Base-by-base conservation (phyloP, 108 stramenopile genomes). In the Aurantiochytrium sp. region DNA sequence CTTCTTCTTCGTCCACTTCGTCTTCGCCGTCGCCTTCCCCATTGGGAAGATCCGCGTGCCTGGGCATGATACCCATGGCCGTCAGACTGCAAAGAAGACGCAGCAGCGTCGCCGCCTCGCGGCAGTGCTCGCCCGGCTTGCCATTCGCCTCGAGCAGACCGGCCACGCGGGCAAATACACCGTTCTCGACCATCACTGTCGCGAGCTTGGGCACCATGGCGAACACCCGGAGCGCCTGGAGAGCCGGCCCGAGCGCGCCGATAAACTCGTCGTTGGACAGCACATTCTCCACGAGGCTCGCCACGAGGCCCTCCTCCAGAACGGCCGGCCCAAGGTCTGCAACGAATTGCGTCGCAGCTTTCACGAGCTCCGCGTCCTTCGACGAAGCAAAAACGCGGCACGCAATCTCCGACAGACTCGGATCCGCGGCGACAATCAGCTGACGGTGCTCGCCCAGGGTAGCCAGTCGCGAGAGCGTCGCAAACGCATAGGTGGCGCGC, bases 401-500 rank as follows among this genome's bases (percentile, higher is more conserved):
- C 12, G 42, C 39, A 81, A 81, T 48, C 12, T 81, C 2, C 73
- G 45, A 27, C 36, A 81, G 27, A 24, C 73, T 48, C 39, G 39
- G 39, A 2, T 81, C 45, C 12, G 42, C 45, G n/a, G 21, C 12
- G 0, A 81, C 73, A 81, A 81, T 81, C 6, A 12, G 21, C 12
- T 48, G 36, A 24, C 73, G 73, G 30, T 81, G 73, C 42, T 81
- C 73, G 73, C 45, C 73, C 21, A 81, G 73, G 27, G 73, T 81
- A 12, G 73, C 73, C 2, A 81, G 73, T 6, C 73, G 73, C 73
- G 73, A 81, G 17, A 81, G 73, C 73, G 73, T 81, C 6, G 45
- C 73, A 41, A 81, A 48, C 0, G 73, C 73, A 24, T 81, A 24
- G 6, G 42, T 81, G 6, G 73, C 73, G 39, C 73, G 73, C 42